Evolutionary conservation across 495 filamentous ascomycete species (phyloP).

Genomic region (Gamarada debralockiae): DNA sequence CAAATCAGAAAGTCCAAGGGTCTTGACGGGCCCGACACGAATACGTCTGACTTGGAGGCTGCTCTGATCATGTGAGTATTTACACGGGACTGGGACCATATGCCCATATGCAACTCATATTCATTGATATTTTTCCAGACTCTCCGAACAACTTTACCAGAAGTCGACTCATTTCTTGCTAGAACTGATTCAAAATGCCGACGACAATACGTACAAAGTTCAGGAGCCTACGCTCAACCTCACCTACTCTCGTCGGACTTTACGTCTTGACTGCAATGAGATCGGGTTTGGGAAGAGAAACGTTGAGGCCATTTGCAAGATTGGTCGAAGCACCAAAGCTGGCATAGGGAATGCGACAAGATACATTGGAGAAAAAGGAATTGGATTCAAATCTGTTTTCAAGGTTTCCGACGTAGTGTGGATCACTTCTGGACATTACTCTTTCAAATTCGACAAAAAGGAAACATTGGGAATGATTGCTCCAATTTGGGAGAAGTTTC

Average conservation of each 20-base stretch:
- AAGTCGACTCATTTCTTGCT: constrained; percentile 33
- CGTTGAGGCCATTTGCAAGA: constrained; percentile 33
- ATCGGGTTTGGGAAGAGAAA: constrained; percentile 34
- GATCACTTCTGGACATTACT: constrained; percentile 34
- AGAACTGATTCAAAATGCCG: constrained; percentile 41
- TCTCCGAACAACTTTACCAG: constrained; percentile 26
- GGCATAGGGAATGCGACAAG: neutral
- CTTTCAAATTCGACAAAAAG: constrained; percentile 34
- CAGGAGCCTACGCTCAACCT: neutral
- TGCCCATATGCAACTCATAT: too few species aligned
- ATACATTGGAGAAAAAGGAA: constrained; percentile 44
- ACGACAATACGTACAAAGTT: constrained; percentile 36
- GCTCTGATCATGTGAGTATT: too few species aligned
- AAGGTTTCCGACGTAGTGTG: constrained; percentile 36
- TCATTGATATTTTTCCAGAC: neutral
- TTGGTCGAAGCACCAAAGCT: constrained; percentile 34
- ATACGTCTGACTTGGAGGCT: too few species aligned
- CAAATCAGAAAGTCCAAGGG: too few species aligned
- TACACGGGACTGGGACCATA: too few species aligned
- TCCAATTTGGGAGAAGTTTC: constrained; percentile 19
- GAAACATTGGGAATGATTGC: constrained; percentile 29
- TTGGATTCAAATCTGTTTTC: constrained; percentile 49
- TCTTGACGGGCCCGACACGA: too few species aligned
- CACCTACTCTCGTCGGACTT: neutral
- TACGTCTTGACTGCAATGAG: constrained; percentile 37